Percentiles rank a stretch among this genome's conserved stretches.
phyloP scores from a whole-genome alignment of 768 basidiomycete species.

The Cyathus striatus region DNA sequence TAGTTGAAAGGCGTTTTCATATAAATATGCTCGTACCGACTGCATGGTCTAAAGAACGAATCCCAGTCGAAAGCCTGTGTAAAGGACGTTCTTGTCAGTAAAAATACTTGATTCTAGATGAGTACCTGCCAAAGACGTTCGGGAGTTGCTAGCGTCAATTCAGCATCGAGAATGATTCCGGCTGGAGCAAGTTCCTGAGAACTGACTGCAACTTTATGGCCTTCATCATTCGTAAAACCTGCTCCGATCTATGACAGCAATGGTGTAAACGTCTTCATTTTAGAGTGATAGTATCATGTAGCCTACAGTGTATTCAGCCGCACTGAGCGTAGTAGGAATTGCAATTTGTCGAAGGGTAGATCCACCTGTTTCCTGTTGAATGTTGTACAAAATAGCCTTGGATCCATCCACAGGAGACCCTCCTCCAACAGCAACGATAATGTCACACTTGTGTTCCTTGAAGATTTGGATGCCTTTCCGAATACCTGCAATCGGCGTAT shows the following conservation, averaged over 20 bases:
- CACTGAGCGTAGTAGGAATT: slow-evolving; percentile 78
- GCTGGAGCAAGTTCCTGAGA: slow-evolving; percentile 58
- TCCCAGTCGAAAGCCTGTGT: slow-evolving; percentile 77
- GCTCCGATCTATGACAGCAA: slow-evolving; percentile 44
- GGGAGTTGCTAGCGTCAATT: slow-evolving; percentile 69
- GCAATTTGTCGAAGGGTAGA: slow-evolving; percentile 62
- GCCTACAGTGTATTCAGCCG: slow-evolving; percentile 67
- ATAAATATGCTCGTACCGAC: slow-evolving; percentile 48
- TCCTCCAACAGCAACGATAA: slow-evolving; percentile 72
- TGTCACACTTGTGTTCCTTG: slow-evolving; percentile 53
- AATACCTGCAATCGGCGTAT: slow-evolving; percentile 66
- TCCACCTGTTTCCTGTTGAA: slow-evolving; percentile 52
- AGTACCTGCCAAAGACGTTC: slow-evolving; percentile 61
- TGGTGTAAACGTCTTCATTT: background rate
- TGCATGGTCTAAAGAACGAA: slow-evolving; percentile 76
- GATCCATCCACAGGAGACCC: slow-evolving; percentile 78
- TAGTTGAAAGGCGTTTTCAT: too few relatives aligned
- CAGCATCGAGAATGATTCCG: slow-evolving; percentile 74
- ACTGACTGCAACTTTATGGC: slow-evolving; percentile 55
- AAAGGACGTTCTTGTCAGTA: background rate
- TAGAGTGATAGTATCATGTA: background rate
- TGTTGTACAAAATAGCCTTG: slow-evolving; percentile 64
- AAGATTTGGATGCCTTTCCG: slow-evolving; percentile 49
- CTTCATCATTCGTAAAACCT: slow-evolving; percentile 67
- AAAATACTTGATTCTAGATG: slow-evolving; percentile 1